Evolutionary conservation across 805 yeast genomes (phyloP).

Genomic region (Saccharomycopsis schoenii): DNA sequence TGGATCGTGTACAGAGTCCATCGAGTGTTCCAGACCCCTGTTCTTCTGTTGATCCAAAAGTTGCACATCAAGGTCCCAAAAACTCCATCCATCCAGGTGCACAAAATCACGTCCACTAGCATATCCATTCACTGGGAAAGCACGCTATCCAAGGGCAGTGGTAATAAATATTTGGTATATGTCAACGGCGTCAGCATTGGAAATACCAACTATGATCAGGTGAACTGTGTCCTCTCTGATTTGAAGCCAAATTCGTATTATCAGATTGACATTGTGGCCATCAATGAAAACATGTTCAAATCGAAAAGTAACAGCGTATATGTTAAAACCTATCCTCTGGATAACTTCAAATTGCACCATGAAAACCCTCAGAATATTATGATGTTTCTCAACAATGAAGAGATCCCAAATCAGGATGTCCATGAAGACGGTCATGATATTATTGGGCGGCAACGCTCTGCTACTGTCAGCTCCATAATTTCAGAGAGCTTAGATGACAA

Average conservation of each 20-base stretch:
- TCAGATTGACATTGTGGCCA: slow-evolving; percentile 17
- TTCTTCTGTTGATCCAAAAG: slow-evolving; percentile 4
- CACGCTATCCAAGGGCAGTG: slow-evolving; percentile 8
- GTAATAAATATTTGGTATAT: slow-evolving; percentile 11
- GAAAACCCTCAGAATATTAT: slow-evolving; percentile 16
- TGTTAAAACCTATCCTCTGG: slow-evolving; percentile 13
- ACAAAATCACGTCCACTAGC: slow-evolving; percentile 1
- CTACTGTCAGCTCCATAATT: background rate
- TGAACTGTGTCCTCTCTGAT: slow-evolving; percentile 6
- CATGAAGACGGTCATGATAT: background rate
- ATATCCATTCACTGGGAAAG: slow-evolving; percentile 15
- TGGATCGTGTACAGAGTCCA: slow-evolving; percentile 10
- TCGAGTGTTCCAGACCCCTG: slow-evolving; percentile 6
- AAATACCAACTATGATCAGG: slow-evolving; percentile 7
- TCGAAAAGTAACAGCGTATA: slow-evolving; percentile 12
- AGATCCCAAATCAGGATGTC: background rate
- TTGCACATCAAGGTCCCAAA: slow-evolving; percentile 12
- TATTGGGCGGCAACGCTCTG: background rate
- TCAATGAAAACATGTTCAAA: slow-evolving; percentile 6
- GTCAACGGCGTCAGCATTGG: slow-evolving; percentile 13
- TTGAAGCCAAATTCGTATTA: slow-evolving; percentile 13
- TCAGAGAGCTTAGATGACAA: background rate
- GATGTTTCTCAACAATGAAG: slow-evolving; percentile 5
- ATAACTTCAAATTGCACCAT: background rate
- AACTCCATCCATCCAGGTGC: slow-evolving; percentile 13